These are phyloP conservation scores for Rhizoctonia solani DNA, from an alignment of 1,284 basidiomycete genomes.

Conservation along the genomic window DNA sequence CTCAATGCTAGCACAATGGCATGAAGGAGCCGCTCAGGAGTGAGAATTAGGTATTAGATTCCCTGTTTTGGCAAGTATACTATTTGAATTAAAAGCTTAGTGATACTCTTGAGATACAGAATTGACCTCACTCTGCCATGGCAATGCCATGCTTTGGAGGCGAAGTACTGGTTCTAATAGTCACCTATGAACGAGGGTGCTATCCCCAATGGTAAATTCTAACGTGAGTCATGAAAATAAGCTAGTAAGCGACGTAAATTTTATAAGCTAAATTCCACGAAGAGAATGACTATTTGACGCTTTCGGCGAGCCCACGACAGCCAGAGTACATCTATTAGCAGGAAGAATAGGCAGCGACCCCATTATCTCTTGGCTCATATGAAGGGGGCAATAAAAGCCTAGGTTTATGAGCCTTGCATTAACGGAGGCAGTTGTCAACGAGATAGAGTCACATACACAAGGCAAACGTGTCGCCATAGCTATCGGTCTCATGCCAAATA, in stretches of 20 bases:
- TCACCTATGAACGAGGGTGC: slow-evolving; percentile 78
- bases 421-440: slow-evolving; percentile 16
- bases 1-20: too few relatives aligned
- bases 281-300: not conserved
- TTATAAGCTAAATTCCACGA: not conserved
- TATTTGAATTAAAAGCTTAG: too few relatives aligned
- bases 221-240: slow-evolving; percentile 74
- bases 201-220: slow-evolving; percentile 77
- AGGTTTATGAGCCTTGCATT: slow-evolving; percentile 77
- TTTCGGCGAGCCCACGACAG: slow-evolving; percentile 59
- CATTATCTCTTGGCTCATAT: slow-evolving; percentile 74
- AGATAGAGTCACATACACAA: not conserved
- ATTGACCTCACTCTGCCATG: slow-evolving; percentile 31
- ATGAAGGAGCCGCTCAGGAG: too few relatives aligned
- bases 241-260: slow-evolving; percentile 20
- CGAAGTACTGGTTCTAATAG: slow-evolving; percentile 66
- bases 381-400: slow-evolving; percentile 78
- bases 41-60: too few relatives aligned
- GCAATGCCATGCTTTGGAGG: slow-evolving; percentile 39
- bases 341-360: slow-evolving; percentile 54
- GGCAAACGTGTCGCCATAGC: slow-evolving; percentile 52
- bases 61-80: too few relatives aligned
- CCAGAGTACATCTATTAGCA: slow-evolving; percentile 51
- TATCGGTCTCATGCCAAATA: slow-evolving; percentile 50
- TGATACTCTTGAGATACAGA: too few relatives aligned